Conservation (phyloP, 108 stramenopile species). For the Aurantiochytrium sp. region DNA sequence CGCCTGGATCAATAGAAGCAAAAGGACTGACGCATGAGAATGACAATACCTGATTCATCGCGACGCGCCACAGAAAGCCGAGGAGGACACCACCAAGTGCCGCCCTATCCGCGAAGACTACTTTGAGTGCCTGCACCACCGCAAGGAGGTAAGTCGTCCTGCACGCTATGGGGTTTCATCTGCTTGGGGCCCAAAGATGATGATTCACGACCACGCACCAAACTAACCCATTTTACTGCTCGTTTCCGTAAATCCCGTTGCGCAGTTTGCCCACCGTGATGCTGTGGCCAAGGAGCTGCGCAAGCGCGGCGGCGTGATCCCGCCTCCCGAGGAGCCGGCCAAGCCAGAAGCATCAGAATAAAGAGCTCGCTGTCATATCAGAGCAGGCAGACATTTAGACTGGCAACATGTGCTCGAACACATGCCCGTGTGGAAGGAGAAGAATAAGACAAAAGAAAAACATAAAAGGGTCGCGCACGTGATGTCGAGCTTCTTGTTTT, state of each 20-base stretch:
- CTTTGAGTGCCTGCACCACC: constrained; percentile 18
- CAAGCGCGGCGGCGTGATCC: neutral
- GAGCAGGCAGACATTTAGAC: no score
- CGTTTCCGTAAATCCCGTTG: neutral
- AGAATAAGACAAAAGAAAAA: no score
- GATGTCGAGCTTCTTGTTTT: no score
- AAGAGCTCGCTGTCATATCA: no score
- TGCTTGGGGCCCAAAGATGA: no score
- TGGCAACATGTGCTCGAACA: no score
- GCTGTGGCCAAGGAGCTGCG: neutral
- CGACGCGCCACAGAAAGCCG: neutral
- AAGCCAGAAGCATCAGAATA: neutral
- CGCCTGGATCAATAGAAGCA: no score
- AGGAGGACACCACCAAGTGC: neutral
- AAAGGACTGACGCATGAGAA: neutral
- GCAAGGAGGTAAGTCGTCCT: neutral
- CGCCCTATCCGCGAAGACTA: neutral
- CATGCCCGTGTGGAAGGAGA: no score
- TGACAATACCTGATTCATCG: neutral
- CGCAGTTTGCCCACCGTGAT: neutral
- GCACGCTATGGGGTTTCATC: no score
- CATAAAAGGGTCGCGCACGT: no score
- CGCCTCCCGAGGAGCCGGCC: neutral
- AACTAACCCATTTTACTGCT: neutral
- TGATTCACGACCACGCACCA: neutral